Percentiles rank a stretch among this genome's conserved stretches.
These are phyloP conservation scores for Fusarium solani-melongenae DNA, from an alignment of 2,329 filamentous ascomycete genomes.

Conservation along the genomic window DNA sequence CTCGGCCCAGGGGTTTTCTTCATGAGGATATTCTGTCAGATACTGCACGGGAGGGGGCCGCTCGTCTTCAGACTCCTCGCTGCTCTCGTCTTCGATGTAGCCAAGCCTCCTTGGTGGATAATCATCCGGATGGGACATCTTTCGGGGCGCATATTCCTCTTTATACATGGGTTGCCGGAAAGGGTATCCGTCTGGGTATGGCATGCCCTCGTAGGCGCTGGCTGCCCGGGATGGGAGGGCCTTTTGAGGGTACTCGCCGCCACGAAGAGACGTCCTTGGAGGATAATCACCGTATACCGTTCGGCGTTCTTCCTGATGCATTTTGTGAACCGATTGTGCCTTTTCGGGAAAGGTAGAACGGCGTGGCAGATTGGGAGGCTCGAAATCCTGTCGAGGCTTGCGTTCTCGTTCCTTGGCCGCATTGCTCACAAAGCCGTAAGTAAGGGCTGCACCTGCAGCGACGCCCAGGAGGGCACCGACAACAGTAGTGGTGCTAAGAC, in stretches of 20 bases:
- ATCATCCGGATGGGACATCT: constrained; percentile 37
- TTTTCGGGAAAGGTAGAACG: constrained; percentile 61
- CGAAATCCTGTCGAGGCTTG: constrained; percentile 54
- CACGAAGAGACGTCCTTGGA: constrained; percentile 23
- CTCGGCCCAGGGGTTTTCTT: constrained; percentile 28
- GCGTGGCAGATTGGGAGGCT: constrained; percentile 53
- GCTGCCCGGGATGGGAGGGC: constrained; percentile 34
- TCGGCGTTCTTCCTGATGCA: constrained; percentile 34
- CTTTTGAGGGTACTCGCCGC: constrained; percentile 28
- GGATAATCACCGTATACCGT: constrained; percentile 33
- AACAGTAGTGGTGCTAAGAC: constrained; percentile 70
- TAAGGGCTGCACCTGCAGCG: constrained; percentile 71
- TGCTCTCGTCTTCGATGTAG: constrained; percentile 43
- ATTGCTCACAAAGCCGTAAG: constrained; percentile 74
- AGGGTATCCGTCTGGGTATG: constrained; percentile 39
- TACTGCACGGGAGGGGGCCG: constrained; percentile 37
- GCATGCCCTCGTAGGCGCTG: constrained; percentile 33
- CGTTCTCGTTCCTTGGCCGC: constrained; percentile 60
- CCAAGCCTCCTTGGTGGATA: constrained; percentile 38
- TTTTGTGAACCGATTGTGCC: constrained; percentile 43
- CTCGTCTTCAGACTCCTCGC: constrained; percentile 37
- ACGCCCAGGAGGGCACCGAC: constrained; percentile 83
- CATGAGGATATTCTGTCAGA: constrained; percentile 36
- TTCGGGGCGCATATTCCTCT: constrained; percentile 36
- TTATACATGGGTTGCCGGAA: constrained; percentile 29